Conservation (phyloP, 352 stramenopile species). For the Pythium folliculosum region DNA sequence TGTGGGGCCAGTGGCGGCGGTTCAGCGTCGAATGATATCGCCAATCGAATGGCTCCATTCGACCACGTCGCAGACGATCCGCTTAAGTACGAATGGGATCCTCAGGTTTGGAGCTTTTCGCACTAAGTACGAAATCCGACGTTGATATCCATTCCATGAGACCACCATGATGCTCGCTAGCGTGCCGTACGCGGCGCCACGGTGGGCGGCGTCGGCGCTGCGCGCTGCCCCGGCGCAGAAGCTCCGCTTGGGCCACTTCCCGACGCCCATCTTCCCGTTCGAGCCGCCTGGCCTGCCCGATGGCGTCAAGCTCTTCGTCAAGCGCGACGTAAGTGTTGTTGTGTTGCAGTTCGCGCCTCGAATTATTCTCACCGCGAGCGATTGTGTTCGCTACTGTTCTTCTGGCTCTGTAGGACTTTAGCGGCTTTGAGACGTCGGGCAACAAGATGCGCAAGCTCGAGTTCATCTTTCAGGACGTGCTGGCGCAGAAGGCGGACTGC, state of each 20-base stretch:
- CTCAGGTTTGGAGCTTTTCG: not conserved
- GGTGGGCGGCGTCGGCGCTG: constrained; percentile 54
- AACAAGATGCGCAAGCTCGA: constrained; percentile 97
- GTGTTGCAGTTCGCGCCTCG: not conserved
- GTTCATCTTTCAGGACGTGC: constrained; percentile 91
- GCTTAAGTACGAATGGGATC: not conserved
- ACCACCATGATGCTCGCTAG: constrained; percentile 52
- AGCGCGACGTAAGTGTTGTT: constrained; percentile 59
- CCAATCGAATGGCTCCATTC: constrained; percentile 25
- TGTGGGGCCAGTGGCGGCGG: not conserved
- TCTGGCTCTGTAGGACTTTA: constrained; percentile 58
- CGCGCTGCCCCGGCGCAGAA: constrained; percentile 47
- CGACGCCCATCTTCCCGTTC: constrained; percentile 80
- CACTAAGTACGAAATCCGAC: constrained; percentile 13
- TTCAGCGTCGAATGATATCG: not conserved
- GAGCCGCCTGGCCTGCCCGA: constrained; percentile 62
- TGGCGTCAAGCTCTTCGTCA: constrained; percentile 81
- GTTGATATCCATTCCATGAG: not conserved
- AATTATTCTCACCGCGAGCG: too few relatives aligned
- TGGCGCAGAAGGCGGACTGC: constrained; percentile 83
- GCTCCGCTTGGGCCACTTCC: constrained; percentile 73
- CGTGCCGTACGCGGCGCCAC: constrained; percentile 59
- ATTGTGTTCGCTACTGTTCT: too few relatives aligned
- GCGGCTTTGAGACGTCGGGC: constrained; percentile 90
- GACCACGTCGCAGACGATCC: constrained; percentile 22